A percentile compares a stretch with the other conserved stretches of the same genome.
These are phyloP conservation scores for Trichoderma sp. DNA, from an alignment of 2,329 filamentous ascomycete species.

Conservation along the genomic window DNA sequence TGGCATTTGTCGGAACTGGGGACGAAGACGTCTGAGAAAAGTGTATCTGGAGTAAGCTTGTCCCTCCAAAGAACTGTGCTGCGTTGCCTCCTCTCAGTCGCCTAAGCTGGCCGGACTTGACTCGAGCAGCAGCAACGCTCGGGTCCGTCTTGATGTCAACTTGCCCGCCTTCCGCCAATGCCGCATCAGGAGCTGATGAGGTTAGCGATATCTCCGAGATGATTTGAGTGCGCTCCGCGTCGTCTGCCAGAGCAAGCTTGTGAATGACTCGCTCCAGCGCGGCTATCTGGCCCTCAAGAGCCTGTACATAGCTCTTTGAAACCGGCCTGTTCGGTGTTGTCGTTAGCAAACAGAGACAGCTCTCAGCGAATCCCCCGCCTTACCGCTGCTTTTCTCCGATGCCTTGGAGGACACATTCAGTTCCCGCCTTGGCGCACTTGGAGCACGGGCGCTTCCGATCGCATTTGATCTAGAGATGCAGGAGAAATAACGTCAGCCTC, in stretches of 20 bases:
- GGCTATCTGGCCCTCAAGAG: constrained; percentile 46
- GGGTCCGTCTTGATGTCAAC: constrained; percentile 30
- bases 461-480: constrained; percentile 47
- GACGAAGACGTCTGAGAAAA: constrained; percentile 31
- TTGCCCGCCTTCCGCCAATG: neutral
- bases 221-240: constrained; percentile 41
- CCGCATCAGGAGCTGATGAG: constrained; percentile 23
- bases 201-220: constrained; percentile 38
- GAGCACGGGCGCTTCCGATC: constrained; percentile 51
- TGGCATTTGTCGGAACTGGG: constrained; percentile 20
- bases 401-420: constrained; percentile 41
- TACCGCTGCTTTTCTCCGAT: constrained; percentile 45
- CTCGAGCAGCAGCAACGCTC: constrained; percentile 33
- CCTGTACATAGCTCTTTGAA: constrained; percentile 46
- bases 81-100: constrained; percentile 41
- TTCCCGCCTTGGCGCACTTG: constrained; percentile 44
- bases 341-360: neutral
- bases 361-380: neutral
- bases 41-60: constrained; percentile 45
- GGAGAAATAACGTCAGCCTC: constrained; percentile 26
- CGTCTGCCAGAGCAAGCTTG: constrained; percentile 42
- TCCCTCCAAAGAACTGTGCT: constrained; percentile 49
- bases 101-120: constrained; percentile 37
- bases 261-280: constrained; percentile 46
- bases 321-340: constrained; percentile 37